phyloP scores from a whole-genome alignment of 208 protist genomes.

The Crithidia bombi region DNA sequence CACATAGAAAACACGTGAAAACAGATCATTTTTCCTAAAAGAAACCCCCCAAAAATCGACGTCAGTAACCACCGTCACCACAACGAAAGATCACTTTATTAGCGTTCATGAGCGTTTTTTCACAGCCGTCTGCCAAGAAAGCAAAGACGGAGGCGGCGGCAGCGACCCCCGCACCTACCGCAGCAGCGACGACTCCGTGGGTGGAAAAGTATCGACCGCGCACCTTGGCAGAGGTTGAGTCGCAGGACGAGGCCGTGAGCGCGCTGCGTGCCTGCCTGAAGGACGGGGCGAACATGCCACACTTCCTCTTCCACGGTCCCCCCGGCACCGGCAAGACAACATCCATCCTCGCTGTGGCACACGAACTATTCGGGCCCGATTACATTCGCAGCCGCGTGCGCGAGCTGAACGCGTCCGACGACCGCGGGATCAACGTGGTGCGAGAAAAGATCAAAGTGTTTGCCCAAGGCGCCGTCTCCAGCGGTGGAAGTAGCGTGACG shows the following conservation, averaged over 20 bases:
- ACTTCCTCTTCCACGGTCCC: conserved; percentile 99
- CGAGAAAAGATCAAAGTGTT: conserved; percentile 99
- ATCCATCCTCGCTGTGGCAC: conserved; percentile 97
- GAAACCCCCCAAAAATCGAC: too few species aligned
- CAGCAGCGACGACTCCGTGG: conserved; percentile 76
- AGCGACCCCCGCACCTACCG: not conserved
- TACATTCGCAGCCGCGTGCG: conserved; percentile 92
- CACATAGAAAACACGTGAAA: too few species aligned
- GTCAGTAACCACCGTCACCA: too few species aligned
- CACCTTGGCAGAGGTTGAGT: conserved; percentile 93
- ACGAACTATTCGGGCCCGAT: conserved; percentile 97
- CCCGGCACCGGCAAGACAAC: conserved; percentile 99
- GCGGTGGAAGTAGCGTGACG: conserved; percentile 47
- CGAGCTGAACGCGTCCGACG: conserved; percentile 99
- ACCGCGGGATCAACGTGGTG: conserved; percentile 99
- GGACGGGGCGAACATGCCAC: conserved; percentile 94
- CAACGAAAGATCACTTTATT: not conserved
- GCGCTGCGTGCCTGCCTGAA: conserved; percentile 92
- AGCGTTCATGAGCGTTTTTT: conserved; percentile 11
- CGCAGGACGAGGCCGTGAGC: conserved; percentile 96
- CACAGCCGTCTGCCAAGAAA: conserved; percentile 35
- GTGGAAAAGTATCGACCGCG: conserved; percentile 95
- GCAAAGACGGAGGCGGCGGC: conserved; percentile 22
- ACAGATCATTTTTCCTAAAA: too few species aligned
- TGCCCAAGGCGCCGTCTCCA: conserved; percentile 91